Evolutionary conservation across 78 protist genomes (phyloP), one percentile per base, ranked within the genome.

Genomic region (Dictyostelium purpureum): DNA sequence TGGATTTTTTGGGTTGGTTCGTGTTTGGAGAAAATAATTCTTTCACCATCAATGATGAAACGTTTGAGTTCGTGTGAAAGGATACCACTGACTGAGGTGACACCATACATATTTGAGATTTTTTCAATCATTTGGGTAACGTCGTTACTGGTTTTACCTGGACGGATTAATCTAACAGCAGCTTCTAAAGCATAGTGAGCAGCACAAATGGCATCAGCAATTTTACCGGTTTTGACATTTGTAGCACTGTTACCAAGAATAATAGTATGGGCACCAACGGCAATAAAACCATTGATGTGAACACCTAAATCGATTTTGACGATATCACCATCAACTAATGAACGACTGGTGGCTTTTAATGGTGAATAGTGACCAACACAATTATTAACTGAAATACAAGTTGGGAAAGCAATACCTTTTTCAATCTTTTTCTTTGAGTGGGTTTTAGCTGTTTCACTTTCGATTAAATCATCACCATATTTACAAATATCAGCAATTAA

Each of bases 361-460:
- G 99, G 99, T 12, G 98, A 94, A 70, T 56, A 98, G 94, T 99
- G 99, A 24, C 99, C 99, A 63, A 94, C 97, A 90, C 90, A 69
- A 85, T 97, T 74, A 95, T 99, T 98, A 45, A 98, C 94, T 6
- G 98, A 94, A 43, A 99, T 35, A 80, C 98, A 98, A 2, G 99
- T 98, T 79, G 99, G 99, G 96, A 98, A 98, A 10, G 99, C 99
- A 19, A 97, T 82, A 35, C 99, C 99, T 89, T 96, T 97, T 61
- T 93, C 80, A 18, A 81, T 40, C 95, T 89, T 89, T 61, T 74
- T 76, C 52, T 80, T 80, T 19, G 67, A 56, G 77, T 56, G 63
- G 26, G 79, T 73, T 71, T 89, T 89, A 11, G 67, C 42, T 19
- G 31, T n/a, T 49, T 77, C 94, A 37, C 37, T 19, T 52, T 65